These are phyloP conservation scores for Boletus huronensis DNA, from an alignment of 768 basidiomycete genomes.

Conservation along the genomic window DNA sequence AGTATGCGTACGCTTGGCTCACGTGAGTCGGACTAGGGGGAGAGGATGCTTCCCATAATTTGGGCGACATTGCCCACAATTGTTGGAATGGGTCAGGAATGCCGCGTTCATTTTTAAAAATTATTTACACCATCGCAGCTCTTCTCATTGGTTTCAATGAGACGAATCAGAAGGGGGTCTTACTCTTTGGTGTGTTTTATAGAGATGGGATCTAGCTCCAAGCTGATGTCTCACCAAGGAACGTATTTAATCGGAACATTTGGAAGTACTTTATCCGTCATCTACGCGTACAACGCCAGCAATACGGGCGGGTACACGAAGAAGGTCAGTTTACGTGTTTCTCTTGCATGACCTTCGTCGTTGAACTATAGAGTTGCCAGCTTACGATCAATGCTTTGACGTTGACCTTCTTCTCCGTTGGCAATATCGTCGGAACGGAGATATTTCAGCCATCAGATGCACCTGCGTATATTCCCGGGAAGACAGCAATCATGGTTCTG, in stretches of 20 bases:
- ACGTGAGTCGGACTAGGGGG: background rate
- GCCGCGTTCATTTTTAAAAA: background rate
- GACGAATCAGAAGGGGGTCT: constrained; percentile 18
- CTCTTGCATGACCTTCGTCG: background rate
- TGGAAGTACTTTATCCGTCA: constrained; percentile 22
- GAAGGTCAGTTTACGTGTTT: constrained; percentile 14
- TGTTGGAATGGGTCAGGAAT: constrained; percentile 1
- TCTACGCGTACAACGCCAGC: constrained; percentile 27
- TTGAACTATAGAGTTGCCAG: background rate
- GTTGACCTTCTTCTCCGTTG: constrained; percentile 14
- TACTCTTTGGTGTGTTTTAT: constrained; percentile 12
- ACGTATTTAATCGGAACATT: constrained; percentile 22
- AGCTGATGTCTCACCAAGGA: constrained; percentile 8
- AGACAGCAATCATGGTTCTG: constrained; percentile 32
- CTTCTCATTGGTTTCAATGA: constrained; percentile 24
- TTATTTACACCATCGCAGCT: constrained; percentile 2
- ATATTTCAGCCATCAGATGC: constrained; percentile 27
- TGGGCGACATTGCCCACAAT: constrained; percentile 15
- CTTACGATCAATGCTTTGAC: constrained; percentile 21
- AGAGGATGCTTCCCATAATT: constrained; percentile 19
- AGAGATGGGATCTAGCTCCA: background rate
- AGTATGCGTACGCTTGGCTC: background rate
- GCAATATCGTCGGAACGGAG: constrained; percentile 24
- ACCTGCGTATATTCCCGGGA: constrained; percentile 32
- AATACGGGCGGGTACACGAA: constrained; percentile 30